phyloP scores from a whole-genome alignment of 2,329 filamentous ascomycete genomes.

The Epichloe gansuensis region DNA sequence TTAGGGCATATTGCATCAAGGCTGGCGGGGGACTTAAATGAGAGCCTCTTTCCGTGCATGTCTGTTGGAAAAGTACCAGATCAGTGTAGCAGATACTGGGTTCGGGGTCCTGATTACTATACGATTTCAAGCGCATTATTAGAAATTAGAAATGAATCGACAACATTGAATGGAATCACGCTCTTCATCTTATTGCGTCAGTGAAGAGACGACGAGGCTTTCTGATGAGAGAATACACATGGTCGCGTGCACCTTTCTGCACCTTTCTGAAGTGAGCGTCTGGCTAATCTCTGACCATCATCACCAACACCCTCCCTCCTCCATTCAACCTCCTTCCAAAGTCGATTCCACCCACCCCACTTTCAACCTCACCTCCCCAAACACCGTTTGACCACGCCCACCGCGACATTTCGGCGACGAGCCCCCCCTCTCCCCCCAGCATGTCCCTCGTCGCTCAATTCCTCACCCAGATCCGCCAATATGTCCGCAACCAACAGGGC shows the following conservation, averaged over 20 bases:
- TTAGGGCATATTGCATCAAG: neutral
- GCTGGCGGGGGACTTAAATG: neutral
- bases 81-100: neutral
- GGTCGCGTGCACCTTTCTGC: too few species aligned
- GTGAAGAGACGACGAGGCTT: too few species aligned
- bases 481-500: slow-evolving; percentile 50
- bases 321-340: neutral
- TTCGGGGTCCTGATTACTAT: neutral
- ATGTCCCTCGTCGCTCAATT: slow-evolving; percentile 59
- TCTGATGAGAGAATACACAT: too few species aligned
- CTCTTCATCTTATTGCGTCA: neutral
- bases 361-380: neutral
- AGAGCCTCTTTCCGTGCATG: neutral
- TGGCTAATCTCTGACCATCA: too few species aligned
- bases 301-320: too few species aligned
- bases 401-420: slow-evolving; percentile 5
- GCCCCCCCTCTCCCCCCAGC: neutral
- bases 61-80: neutral
- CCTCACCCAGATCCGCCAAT: slow-evolving; percentile 45
- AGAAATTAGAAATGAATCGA: neutral
- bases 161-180: neutral
- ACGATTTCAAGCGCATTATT: neutral
- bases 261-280: too few species aligned
- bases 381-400: neutral
- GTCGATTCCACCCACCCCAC: neutral